Conservation (phyloP, 768 basidiomycete species). For the Naganishia friedmannii region DNA sequence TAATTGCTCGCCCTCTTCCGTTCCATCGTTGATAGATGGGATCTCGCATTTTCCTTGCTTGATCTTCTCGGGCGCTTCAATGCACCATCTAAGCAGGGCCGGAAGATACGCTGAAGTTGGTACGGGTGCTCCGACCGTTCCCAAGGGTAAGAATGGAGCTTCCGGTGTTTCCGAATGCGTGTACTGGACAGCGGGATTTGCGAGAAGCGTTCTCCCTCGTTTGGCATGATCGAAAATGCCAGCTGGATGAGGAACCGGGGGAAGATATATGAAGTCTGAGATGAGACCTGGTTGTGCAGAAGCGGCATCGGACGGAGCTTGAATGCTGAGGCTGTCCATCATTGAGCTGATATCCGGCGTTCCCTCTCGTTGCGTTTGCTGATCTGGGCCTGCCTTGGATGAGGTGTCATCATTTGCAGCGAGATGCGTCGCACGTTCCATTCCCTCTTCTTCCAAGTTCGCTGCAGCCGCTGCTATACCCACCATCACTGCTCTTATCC, state of each 20-base stretch:
- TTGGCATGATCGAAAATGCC: not conserved
- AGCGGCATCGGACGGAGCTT: not conserved
- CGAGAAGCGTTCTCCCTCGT: constrained; percentile 38
- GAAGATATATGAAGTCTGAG: not conserved
- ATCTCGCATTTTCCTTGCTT: constrained; percentile 48
- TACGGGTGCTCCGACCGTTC: not conserved
- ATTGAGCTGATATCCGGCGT: constrained; percentile 26
- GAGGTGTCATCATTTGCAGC: not conserved
- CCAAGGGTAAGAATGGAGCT: constrained; percentile 36
- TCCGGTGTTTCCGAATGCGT: constrained; percentile 42
- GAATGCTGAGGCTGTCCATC: constrained; percentile 12
- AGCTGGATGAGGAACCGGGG: constrained; percentile 5
- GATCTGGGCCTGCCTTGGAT: not conserved
- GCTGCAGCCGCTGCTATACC: constrained; percentile 79
- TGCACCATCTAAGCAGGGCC: constrained; percentile 44
- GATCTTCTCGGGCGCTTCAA: constrained; percentile 46
- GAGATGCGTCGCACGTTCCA: not conserved
- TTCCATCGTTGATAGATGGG: constrained; percentile 31
- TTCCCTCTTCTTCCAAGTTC: constrained; percentile 59
- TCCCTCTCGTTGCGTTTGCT: constrained; percentile 1
- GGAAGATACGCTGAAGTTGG: constrained; percentile 40
- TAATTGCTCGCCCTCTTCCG: constrained; percentile 29
- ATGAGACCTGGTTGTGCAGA: not conserved
- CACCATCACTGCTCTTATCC: constrained; percentile 75
- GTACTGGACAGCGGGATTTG: constrained; percentile 43